These are phyloP conservation scores for Hsuehochloa calcarea DNA, from an alignment of 176 grass and related monocot species.

Conservation along the genomic window DNA sequence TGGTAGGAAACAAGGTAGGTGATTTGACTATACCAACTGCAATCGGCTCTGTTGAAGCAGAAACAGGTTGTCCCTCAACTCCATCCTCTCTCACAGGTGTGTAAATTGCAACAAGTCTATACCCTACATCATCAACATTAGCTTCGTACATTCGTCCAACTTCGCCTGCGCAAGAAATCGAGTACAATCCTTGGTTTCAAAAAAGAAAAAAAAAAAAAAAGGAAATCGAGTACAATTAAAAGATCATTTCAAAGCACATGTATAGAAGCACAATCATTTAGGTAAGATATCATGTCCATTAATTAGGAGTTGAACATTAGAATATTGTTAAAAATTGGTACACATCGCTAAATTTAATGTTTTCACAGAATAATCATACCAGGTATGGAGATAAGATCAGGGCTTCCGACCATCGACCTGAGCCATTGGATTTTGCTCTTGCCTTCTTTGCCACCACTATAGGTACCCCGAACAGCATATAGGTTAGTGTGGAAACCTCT, in stretches of 20 bases:
- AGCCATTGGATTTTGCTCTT: conserved; percentile 98
- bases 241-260: not conserved
- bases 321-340: not conserved
- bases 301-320: not conserved
- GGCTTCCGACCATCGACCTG: conserved; percentile 91
- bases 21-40: conserved; percentile 73
- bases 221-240: conserved; percentile 24
- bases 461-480: conserved; percentile 70
- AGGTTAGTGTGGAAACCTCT: conserved; percentile 96
- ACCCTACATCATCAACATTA: conserved; percentile 95
- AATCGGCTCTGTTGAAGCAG: conserved; percentile 87
- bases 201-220: not conserved
- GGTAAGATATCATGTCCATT: not conserved
- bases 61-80: conserved; percentile 83
- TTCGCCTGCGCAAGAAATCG: conserved; percentile 59
- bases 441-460: conserved; percentile 93
- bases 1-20: conserved; percentile 10
- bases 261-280: conserved; percentile 11
- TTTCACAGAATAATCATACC: conserved; percentile 47
- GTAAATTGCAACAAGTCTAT: conserved; percentile 92
- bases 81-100: conserved; percentile 94
- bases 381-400: conserved; percentile 97
- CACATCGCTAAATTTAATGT: not conserved
- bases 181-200: not conserved
- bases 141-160: conserved; percentile 87